Evolutionary conservation across 75 land plant species (phyloP), one percentile per base, ranked within the genome.

Genomic region (Cryptomeria japonica): DNA sequence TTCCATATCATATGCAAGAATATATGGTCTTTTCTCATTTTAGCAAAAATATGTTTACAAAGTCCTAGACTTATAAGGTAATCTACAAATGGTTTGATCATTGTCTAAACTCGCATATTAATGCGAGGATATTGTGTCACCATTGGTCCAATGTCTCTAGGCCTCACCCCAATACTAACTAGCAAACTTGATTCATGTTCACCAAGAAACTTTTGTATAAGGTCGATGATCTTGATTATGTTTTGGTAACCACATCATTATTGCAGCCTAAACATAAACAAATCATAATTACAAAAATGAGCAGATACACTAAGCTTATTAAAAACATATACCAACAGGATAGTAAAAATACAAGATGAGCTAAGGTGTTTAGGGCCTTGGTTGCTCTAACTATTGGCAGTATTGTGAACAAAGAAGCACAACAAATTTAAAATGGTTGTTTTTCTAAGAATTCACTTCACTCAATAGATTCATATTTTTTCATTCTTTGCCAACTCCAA

Each of bases 71-170:
- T 92, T 37, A 91, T 78, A 86, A 94, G 85, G 86, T 88, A 94
- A 44, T 94, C 97, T 4, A 96, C 95, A 47, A 91, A 85, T 6
- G 95, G 95, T 87, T 96, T 93, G 15, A 96, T 96, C 84, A 85
- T 86, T 16, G 92, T 93, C 70, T 93, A 94, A 25, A 94, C 97
- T 56, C 94, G 91, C 99, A 97, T 96, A 47, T 97, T 97, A 85
- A 97, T 85, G 56, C 91, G 91, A 0, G 96, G 97, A 86, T 88
- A 94, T 80, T 94, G 95, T 13, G 96, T 95, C 46, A 95, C 89
- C 94, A 97, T 94, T 0, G 93, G 95, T 9, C 97, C 99, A 85
- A 97, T 94, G 70, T 94, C 94, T 82, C 94, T 93, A 39, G 92
- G 94, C 83, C 83, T 88, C 41, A 97, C 95, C 7, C n/a, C n/a